Base-by-base conservation (phyloP, 1,284 basidiomycete species). In the Irpex sp. region DNA sequence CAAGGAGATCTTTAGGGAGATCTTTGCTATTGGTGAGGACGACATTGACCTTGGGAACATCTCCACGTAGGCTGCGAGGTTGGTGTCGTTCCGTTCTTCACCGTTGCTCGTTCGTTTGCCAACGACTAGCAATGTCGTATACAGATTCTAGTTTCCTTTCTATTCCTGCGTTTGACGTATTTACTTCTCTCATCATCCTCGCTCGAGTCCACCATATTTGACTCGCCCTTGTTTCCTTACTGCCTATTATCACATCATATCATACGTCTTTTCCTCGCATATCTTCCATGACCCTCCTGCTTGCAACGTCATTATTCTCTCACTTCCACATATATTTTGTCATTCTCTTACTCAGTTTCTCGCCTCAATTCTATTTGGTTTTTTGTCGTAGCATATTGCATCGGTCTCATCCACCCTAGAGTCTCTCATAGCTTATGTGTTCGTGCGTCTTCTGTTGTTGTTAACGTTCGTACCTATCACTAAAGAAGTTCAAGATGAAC, bases 1-100 rank as follows among this genome's bases (percentile, higher is more conserved):
- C 58, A 88, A 85, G 71, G 88, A 89, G 65, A 83, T 92, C 48
- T 92, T 93, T 69, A 78, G 86, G 59, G 83, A 89, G 71, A 86
- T 90, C 57, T 92, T 92, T 68, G 78, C 80, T 36, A 63, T 68
- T n/a, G 78, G 75, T 6, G 52, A 54, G 52, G 77, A 77, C n/a
- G 83, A 81, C 51, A 83, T 87, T 63, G 88, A 90, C 67, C 76
- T 80, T 54, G 90, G 89, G 36, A 86, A 84, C 82, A 75, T 91
- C 59, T 91, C 89, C 57, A 86, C 87, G 1, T 91, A 75, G 81
- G 53, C 19, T 10, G 48, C 39, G 14, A 45, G n/a, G 28, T 33
- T 7, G 28, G 28, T 33, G 28, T 33, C 28, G 28, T 33, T 33
- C 7, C 28, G 1, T 18, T 48, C 21, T 59, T 39, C 52, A 36